Evolutionary conservation across 2,329 filamentous ascomycete genomes (phyloP).

Genomic region (Trichoderma endophyticum): DNA sequence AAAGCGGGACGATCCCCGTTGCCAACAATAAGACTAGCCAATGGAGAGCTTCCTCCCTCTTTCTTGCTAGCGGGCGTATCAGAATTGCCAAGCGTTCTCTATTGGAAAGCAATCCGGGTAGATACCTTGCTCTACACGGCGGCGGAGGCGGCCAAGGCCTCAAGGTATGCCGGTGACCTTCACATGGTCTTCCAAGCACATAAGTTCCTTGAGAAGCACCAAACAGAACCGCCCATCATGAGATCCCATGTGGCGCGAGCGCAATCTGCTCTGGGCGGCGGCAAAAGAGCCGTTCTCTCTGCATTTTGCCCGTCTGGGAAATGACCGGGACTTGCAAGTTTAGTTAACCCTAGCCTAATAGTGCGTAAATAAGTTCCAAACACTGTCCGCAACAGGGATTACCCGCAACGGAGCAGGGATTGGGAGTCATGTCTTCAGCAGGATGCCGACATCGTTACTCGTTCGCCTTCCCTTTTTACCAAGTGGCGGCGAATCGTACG

Average conservation of each 20-base stretch:
- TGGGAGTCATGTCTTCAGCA: not conserved
- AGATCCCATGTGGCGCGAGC: not conserved
- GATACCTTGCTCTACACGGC: not conserved
- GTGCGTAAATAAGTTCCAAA: not conserved
- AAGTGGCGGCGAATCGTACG: not conserved
- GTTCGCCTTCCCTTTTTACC: not conserved
- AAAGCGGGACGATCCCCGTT: not conserved
- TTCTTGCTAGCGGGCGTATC: not conserved
- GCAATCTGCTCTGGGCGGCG: not conserved
- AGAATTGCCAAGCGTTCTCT: not conserved
- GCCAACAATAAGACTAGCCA: not conserved
- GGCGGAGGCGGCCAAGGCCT: not conserved
- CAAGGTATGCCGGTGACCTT: not conserved
- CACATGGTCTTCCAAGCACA: not conserved
- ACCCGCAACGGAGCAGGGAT: not conserved
- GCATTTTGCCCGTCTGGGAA: not conserved
- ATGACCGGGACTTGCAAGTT: not conserved
- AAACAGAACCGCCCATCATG: not conserved
- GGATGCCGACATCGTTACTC: not conserved
- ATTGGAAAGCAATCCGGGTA: not conserved
- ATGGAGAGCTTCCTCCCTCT: not conserved
- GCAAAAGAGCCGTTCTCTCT: not conserved
- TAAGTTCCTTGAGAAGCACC: not conserved
- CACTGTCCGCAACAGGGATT: not conserved
- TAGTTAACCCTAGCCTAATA: not conserved